These are phyloP conservation scores for Candida oleophila DNA, from an alignment of 805 yeast genomes.

Conservation along the genomic window DNA sequence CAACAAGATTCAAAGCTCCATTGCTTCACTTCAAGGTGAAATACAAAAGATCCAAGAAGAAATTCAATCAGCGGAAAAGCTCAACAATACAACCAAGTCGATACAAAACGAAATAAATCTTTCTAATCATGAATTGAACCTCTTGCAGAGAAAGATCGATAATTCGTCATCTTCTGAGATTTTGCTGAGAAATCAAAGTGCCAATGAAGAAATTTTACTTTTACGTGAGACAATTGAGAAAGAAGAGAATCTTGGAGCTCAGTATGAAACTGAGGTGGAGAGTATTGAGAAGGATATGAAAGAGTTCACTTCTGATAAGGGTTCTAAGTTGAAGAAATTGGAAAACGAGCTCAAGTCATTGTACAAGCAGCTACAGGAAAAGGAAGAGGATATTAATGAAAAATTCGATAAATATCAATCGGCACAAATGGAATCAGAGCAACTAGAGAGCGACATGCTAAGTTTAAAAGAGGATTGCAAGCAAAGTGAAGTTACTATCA, in stretches of 20 bases:
- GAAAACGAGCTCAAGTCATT: conserved; percentile 48
- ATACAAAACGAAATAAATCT: conserved; percentile 59
- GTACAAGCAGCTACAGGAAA: conserved; percentile 30
- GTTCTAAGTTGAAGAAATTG: conserved; percentile 70
- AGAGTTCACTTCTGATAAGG: conserved; percentile 79
- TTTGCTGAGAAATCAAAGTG: conserved; percentile 48
- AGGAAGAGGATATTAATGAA: conserved; percentile 43
- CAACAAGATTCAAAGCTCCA: conserved; percentile 43
- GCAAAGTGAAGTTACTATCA: conserved; percentile 31
- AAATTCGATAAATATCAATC: conserved; percentile 58
- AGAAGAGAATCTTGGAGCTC: conserved; percentile 28
- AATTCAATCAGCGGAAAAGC: conserved; percentile 39
- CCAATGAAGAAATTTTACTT: conserved; percentile 44
- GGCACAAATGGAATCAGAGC: conserved; percentile 70
- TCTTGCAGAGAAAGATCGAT: conserved; percentile 54
- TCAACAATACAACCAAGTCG: conserved; percentile 49
- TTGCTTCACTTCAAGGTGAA: conserved; percentile 42
- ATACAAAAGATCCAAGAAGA: conserved; percentile 39
- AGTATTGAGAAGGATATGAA: conserved; percentile 71
- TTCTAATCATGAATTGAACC: conserved; percentile 56
- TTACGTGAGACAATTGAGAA: conserved; percentile 39
- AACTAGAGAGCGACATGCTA: conserved; percentile 54
- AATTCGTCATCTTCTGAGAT: conserved; percentile 57
- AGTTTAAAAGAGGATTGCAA: conserved; percentile 42
- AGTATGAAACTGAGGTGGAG: conserved; percentile 44